phyloP scores from a whole-genome alignment of 106 monocot species.

The Apostasia ramifera region DNA sequence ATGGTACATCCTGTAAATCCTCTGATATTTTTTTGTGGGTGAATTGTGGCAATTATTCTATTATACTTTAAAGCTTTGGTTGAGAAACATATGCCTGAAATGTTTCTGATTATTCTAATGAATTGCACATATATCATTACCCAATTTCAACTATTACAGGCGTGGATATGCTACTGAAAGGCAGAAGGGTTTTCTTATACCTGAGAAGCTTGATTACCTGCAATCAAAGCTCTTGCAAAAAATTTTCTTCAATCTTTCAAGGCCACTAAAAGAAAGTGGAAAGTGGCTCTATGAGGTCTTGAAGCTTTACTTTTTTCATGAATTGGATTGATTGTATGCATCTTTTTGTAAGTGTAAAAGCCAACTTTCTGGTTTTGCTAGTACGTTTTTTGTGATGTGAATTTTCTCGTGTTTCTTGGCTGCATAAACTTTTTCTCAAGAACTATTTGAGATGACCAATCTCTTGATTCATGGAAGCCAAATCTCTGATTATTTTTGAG shows the following conservation, averaged over 20 bases:
- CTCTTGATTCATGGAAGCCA: not conserved
- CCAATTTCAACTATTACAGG: conserved; percentile 22
- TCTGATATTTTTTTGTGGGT: not conserved
- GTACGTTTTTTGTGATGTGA: too few relatives aligned
- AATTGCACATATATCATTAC: not conserved
- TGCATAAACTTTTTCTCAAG: not conserved
- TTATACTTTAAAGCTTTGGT: not conserved
- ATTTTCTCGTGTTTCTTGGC: too few relatives aligned
- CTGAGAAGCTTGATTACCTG: conserved; percentile 88
- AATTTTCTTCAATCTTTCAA: conserved; percentile 70
- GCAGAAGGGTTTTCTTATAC: conserved; percentile 78
- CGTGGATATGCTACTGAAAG: conserved; percentile 90
- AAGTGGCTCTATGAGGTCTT: conserved; percentile 65
- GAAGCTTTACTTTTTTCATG: not conserved
- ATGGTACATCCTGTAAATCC: not conserved
- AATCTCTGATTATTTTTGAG: not conserved
- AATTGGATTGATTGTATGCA: not conserved
- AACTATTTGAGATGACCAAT: not conserved
- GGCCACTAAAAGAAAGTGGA: conserved; percentile 52
- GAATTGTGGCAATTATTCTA: not conserved
- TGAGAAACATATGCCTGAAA: not conserved
- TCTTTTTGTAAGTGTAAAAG: not conserved
- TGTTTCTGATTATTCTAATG: not conserved
- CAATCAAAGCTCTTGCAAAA: conserved; percentile 82
- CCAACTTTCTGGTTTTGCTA: too few relatives aligned